phyloP scores from a whole-genome alignment of 169 alveolate genomes.

The Perkinsus chesapeaki region DNA sequence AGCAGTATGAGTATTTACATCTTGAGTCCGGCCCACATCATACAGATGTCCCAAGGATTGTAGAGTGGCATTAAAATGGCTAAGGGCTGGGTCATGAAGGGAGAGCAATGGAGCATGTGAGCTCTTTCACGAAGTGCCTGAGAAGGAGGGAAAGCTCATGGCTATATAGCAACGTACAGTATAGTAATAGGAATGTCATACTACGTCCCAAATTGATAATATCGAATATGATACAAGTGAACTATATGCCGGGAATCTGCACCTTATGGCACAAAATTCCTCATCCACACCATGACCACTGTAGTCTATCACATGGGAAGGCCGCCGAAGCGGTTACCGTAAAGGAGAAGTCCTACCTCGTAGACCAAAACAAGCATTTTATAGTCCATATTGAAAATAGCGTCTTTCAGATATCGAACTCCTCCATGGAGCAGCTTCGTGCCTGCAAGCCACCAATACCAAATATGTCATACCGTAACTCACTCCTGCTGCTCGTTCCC shows the following conservation, averaged over 20 bases:
- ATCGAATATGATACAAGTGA: too few relatives aligned
- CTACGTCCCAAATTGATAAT: too few relatives aligned
- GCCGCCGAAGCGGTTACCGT: too few relatives aligned
- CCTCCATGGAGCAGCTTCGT: constrained; percentile 93
- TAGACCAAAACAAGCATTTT: not conserved
- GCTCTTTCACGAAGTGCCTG: constrained; percentile 84
- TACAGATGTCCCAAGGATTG: constrained; percentile 66
- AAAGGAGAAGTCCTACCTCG: not conserved
- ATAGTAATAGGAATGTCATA: too few relatives aligned
- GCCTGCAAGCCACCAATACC: too few relatives aligned
- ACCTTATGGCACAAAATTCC: not conserved
- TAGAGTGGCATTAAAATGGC: constrained; percentile 73
- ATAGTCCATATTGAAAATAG: constrained; percentile 54
- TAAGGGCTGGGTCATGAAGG: constrained; percentile 69
- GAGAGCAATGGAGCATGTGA: constrained; percentile 70
- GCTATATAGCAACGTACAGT: too few relatives aligned
- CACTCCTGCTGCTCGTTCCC: constrained; percentile 66
- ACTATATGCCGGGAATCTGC: too few relatives aligned
- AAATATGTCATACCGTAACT: too few relatives aligned
- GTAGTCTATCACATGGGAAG: too few relatives aligned
- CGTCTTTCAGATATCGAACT: constrained; percentile 79
- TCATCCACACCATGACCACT: too few relatives aligned
- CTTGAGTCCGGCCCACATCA: constrained; percentile 72
- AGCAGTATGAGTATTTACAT: constrained; percentile 44
- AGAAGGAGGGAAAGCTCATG: not conserved